phyloP scores from a whole-genome alignment of 768 basidiomycete species.

The Lyophyllum atratum region DNA sequence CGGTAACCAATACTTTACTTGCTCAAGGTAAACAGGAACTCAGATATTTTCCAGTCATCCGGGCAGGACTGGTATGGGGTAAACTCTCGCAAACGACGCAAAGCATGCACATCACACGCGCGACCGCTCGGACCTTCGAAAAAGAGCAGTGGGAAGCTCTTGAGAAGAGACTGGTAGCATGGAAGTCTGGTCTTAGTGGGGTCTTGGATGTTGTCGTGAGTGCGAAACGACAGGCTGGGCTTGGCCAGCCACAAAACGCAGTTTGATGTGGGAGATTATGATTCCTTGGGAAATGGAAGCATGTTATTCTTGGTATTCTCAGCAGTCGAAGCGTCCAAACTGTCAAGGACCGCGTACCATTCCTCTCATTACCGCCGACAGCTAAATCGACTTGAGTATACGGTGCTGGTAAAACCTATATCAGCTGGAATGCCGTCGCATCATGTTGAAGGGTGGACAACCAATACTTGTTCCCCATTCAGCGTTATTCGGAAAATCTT shows the following conservation, averaged over 20 bases:
- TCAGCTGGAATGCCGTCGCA: too few relatives aligned
- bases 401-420: too few relatives aligned
- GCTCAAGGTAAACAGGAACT: slow-evolving; percentile 5
- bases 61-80: slow-evolving; percentile 74
- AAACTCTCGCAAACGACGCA: slow-evolving; percentile 84
- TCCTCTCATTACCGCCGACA: too few relatives aligned
- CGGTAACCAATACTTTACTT: slow-evolving; percentile 41
- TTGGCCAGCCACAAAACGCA: slow-evolving; percentile 23
- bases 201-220: slow-evolving; percentile 71
- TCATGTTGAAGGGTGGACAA: too few relatives aligned
- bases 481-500: too few relatives aligned
- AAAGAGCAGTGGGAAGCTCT: slow-evolving; percentile 79
- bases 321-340: not conserved
- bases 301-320: not conserved
- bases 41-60: slow-evolving; percentile 60
- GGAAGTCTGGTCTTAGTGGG: slow-evolving; percentile 71
- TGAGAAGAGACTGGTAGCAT: slow-evolving; percentile 71
- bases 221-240: slow-evolving; percentile 49
- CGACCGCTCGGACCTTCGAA: slow-evolving; percentile 76
- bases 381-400: too few relatives aligned
- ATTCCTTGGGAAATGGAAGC: slow-evolving; percentile 1
- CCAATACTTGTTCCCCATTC: too few relatives aligned
- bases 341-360: too few relatives aligned
- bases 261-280: slow-evolving; percentile 10
- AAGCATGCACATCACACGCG: slow-evolving; percentile 70